phyloP scores from a whole-genome alignment of 495 filamentous ascomycete species.

The Amphirosellinia nigrospora region DNA sequence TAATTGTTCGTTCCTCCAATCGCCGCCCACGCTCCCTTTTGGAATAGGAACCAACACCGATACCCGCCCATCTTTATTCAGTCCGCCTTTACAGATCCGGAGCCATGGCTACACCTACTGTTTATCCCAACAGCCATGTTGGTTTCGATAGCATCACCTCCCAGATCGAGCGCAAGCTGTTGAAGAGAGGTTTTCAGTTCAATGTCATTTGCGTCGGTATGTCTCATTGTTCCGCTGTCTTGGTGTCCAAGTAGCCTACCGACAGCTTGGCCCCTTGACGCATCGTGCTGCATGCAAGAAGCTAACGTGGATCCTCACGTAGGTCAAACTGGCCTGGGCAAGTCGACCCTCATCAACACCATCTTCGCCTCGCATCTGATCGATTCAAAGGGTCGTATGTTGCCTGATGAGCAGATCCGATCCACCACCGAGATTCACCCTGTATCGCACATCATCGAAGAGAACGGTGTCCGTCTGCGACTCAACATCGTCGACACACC shows the following conservation, averaged over 20 bases:
- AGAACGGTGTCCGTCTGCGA: constrained; percentile 97
- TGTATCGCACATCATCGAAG: constrained; percentile 98
- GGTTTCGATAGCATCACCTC: constrained; percentile 99
- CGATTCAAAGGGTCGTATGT: constrained; percentile 93
- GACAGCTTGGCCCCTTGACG: neutral
- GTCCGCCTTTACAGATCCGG: constrained; percentile 28
- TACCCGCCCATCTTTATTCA: constrained; percentile 34
- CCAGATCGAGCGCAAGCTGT: constrained; percentile 97
- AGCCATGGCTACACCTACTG: constrained; percentile 57
- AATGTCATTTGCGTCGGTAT: constrained; percentile 99
- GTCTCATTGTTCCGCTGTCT: constrained; percentile 43
- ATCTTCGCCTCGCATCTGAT: constrained; percentile 99
- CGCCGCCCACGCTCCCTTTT: constrained; percentile 49
- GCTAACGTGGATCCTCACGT: constrained; percentile 44
- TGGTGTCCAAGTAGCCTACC: neutral
- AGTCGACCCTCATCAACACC: constrained; percentile 99
- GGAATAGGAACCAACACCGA: constrained; percentile 47
- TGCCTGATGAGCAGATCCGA: constrained; percentile 90
- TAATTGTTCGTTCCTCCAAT: constrained; percentile 36
- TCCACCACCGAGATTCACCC: constrained; percentile 97
- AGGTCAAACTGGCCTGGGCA: constrained; percentile 99
- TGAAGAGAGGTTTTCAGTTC: constrained; percentile 99
- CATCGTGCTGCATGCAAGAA: constrained; percentile 15
- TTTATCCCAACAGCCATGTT: constrained; percentile 96
- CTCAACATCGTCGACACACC: constrained; percentile 98